These are phyloP conservation scores for Tricholoma terreum DNA, from an alignment of 768 basidiomycete genomes.

Conservation along the genomic window DNA sequence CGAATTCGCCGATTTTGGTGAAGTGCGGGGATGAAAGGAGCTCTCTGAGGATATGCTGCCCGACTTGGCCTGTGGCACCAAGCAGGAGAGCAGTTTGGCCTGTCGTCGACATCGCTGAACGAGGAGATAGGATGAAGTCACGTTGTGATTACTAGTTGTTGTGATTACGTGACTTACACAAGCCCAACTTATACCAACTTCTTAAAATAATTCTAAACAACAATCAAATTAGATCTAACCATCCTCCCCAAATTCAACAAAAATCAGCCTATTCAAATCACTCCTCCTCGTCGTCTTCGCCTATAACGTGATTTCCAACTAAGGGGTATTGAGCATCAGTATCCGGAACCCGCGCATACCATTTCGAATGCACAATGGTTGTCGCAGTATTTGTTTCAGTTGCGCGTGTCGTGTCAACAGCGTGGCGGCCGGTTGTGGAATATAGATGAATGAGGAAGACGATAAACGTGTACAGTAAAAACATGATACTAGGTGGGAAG, in stretches of 20 bases:
- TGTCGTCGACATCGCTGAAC: not conserved
- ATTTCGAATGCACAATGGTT: conserved; percentile 42
- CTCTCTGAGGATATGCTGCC: conserved; percentile 56
- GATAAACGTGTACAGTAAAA: conserved; percentile 74
- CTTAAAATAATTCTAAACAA: too few species aligned
- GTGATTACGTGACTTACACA: too few species aligned
- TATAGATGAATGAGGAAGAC: conserved; percentile 71
- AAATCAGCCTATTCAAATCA: not conserved
- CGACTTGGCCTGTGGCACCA: conserved; percentile 73
- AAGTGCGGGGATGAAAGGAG: conserved; percentile 57
- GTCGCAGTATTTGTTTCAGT: conserved; percentile 11
- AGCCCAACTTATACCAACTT: too few species aligned
- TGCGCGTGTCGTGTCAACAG: conserved; percentile 16
- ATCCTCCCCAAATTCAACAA: not conserved
- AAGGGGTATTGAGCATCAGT: conserved; percentile 19
- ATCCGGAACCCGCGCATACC: conserved; percentile 63
- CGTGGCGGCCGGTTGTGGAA: conserved; percentile 58
- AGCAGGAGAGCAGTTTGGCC: conserved; percentile 58
- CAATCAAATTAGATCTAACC: not conserved
- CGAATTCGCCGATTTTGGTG: conserved; percentile 65
- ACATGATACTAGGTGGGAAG: conserved; percentile 56
- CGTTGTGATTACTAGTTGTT: too few species aligned
- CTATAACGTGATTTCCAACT: conserved; percentile 24
- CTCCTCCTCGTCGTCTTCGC: conserved; percentile 33
- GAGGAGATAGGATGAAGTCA: too few species aligned